Base-by-base conservation (phyloP, 2,329 filamentous ascomycete species). In the Nemania abortiva region DNA sequence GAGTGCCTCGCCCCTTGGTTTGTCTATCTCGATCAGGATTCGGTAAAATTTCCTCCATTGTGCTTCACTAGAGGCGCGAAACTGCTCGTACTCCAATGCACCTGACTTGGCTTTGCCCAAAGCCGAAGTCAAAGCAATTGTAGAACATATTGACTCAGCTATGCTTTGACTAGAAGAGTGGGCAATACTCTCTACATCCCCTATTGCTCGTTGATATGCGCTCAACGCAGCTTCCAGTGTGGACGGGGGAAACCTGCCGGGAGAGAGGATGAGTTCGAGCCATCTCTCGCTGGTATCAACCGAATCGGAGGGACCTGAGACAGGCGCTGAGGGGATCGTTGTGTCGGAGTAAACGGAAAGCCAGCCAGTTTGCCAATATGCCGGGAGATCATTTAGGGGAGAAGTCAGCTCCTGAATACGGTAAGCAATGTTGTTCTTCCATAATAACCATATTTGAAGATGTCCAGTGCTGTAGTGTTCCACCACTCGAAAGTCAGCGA, bases 21-120 rank as follows among this genome's bases (percentile, higher is more conserved):
- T 94, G 78, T 98, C 94, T 49, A 99, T 83, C 78, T 97, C 95
- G 13, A 92, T 86, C 20, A 97, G 86, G 20, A 98, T 86, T 37
- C 94, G 90, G 82, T 94, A 97, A 80, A 97, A 97, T 59, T 92
- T 89, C 71, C 92, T 90, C 96, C 96, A 99, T 79, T 97, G 94
- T 11, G 88, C 86, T 77, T 96, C 92, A 62, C 91, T 90, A 37
- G 93, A 90, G 39, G 85, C 83, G 65, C 92, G 88, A 78, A 95
- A 96, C 66, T 90, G 87, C 27, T 92, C 89, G 74, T 93, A 93
- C 75, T 97, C 92, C 80, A 93, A 89, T 31, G 87, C 87, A 15
- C 89, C 89, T 15, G 89, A 86, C 10, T 88, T 82, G 34, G 83
- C 84, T 63, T 89, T 89, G 53, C 88, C 86, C 42, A 95, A 82